Evolutionary conservation across 2,329 filamentous ascomycete species (phyloP), one percentile per base, ranked within the genome.

Genomic region (Beauveria sp.): DNA sequence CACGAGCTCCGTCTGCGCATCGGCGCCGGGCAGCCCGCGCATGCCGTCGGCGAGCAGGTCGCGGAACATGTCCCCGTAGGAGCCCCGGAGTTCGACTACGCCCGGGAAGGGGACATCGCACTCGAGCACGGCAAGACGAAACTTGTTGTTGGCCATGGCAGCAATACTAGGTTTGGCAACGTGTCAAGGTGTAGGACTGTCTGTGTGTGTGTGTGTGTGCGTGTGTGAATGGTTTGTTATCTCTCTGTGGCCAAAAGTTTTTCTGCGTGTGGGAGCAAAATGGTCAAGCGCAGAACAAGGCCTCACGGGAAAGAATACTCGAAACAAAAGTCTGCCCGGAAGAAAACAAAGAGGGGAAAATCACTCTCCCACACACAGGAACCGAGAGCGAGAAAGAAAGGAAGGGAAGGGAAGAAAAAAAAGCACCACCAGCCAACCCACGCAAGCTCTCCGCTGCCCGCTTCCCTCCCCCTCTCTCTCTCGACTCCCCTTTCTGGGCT

Each of bases 31-130:
- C 5, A 70, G 50, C 3, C 59, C 64, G 30, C 66, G 63, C 49
- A 72, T 64, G 1, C 68, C 71, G 24, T 69, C 65, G 5, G 62
- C 51, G 5, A 72, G 58, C 40, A 73, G 67, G 18, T 63, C 53
- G n/a, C 66, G 66, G 56, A 73, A 73, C 46, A 73, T 68, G 22
- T 72, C 66, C 46, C 69, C 71, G 47, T 73, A 74, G 2, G 67
- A 65, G 6, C 70, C 71, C 28, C 66, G 67, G n/a, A 63, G 64
- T 40, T 66, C 65, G 3, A 63, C 52, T 5, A 72, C 67, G 2
- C 66, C 55, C 3, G 70, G 66, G 18, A 73, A 65, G 18, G 71
- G 71, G 5, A 69, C 70, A 58, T 74, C 72, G 61, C 70, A 72
- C 54, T 73, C 71, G 4, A 74, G 61, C 2, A 74, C 64, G 16